Evolutionary conservation across 2,329 filamentous ascomycete genomes (phyloP), one percentile per base, ranked within the genome.

Genomic region (Aschersonia sp.): DNA sequence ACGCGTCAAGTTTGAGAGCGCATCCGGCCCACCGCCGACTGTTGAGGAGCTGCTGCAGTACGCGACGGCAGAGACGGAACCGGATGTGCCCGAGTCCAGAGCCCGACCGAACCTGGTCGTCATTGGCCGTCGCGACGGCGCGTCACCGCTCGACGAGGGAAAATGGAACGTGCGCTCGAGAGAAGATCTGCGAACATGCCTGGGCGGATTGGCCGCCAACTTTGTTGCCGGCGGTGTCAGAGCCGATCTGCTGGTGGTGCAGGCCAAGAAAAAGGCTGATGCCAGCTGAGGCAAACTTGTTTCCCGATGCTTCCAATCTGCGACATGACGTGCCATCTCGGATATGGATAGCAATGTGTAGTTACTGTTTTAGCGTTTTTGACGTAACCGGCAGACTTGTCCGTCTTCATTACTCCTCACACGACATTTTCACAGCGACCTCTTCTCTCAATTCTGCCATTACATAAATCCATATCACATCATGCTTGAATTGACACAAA

Each of bases 181-280:
- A 10, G 53, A 54, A 0, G 56, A 60, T 30, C 45, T 57, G 6
- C 46, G 44, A 14, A 32, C 47, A 11, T 59, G 58, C 46, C 32
- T 60, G 46, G 58, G 58, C 7, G 40, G 46, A n/a, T 42, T 58
- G 31, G 57, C 54, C 2, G 45, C 52, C 7, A 50, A 52, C 30
- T 52, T 59, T 31, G 50, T 58, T 11, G 55, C 55, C 6, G 54
- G 49, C 7, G 54, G 54, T 14, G 51, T 55, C 10, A 49, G 49
- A 14, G 54, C 57, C 1, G 58, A 60, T 42, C 11, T 60, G 46
- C 48, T 60, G 45, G 56, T 60, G 29, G 56, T 60, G 11, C 56
- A 59, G 47, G 51, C 55, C 8, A 37, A 37, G 33, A 37, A 37
- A 44, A 77, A 55, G 54, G 42, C 32, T 22, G 2, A 11, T 2